Conservation (phyloP, 2,329 filamentous ascomycete genomes). For the Pseudopyricularia javanii region DNA sequence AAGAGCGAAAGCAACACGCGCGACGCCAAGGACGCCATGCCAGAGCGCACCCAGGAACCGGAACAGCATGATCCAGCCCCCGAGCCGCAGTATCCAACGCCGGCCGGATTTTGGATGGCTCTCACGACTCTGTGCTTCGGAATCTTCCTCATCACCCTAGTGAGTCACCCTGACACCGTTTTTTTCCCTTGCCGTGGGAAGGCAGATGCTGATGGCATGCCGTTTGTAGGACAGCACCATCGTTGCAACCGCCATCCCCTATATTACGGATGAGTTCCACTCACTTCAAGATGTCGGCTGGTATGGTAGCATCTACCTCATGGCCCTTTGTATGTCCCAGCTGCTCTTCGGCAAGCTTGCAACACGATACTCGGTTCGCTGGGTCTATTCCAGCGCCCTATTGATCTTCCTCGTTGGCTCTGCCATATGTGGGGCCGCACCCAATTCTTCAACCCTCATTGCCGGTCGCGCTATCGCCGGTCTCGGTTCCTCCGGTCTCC, state of each 20-base stretch:
- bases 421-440: conserved; percentile 39
- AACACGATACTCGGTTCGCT: conserved; percentile 22
- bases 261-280: conserved; percentile 9
- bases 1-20: too few species aligned
- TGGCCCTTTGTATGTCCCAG: conserved; percentile 13
- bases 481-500: conserved; percentile 42
- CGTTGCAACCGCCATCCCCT: conserved; percentile 6
- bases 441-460: conserved; percentile 40
- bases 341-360: conserved; percentile 26
- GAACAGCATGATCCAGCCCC: too few species aligned
- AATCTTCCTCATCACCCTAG: too few species aligned
- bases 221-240: conserved; percentile 1
- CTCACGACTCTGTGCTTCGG: too few species aligned
- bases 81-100: too few species aligned
- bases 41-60: too few species aligned
- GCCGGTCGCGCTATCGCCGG: conserved; percentile 45
- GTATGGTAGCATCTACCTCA: conserved; percentile 9
- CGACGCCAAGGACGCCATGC: too few species aligned
- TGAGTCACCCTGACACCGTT: too few species aligned
- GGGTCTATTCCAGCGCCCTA: conserved; percentile 33
- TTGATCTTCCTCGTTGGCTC: conserved; percentile 43
- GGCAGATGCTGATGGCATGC: too few species aligned
- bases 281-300: conserved; percentile 8
- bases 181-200: too few species aligned
- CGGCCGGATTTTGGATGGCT: too few species aligned